Percentiles rank a stretch among this genome's conserved stretches.
Evolutionary conservation across 169 alveolate genomes (phyloP).

Genomic region (Plasmodium sp.): DNA sequence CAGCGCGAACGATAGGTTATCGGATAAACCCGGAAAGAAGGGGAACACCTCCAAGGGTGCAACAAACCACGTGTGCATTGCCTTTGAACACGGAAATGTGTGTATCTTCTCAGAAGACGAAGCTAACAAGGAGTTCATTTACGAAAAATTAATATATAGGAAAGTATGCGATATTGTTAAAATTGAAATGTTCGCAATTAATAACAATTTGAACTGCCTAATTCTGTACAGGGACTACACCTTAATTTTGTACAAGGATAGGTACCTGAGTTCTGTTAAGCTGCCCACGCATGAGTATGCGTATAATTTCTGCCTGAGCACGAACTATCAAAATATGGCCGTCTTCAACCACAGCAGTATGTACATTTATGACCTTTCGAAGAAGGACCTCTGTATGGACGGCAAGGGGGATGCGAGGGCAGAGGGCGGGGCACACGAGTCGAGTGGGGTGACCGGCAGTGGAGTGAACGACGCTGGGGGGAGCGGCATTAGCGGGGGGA

Average conservation of each 20-base stretch:
- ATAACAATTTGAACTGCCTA: constrained; percentile 20
- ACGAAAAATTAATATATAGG: constrained; percentile 65
- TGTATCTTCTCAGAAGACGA: constrained; percentile 64
- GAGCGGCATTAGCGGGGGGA: not conserved
- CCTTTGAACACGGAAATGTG: constrained; percentile 75
- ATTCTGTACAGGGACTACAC: constrained; percentile 62
- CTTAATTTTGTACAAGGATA: constrained; percentile 37
- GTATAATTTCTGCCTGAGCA: constrained; percentile 68
- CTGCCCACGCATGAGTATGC: constrained; percentile 48
- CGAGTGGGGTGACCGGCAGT: not conserved
- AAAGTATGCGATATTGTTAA: constrained; percentile 70
- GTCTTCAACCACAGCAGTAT: constrained; percentile 51
- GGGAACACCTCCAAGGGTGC: not conserved
- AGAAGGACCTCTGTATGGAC: not conserved
- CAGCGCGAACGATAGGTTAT: not conserved
- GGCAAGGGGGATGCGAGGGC: not conserved
- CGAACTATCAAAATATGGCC: constrained; percentile 63
- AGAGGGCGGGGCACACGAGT: not conserved
- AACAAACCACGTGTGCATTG: constrained; percentile 54
- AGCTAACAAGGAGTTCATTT: constrained; percentile 16
- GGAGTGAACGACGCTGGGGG: not conserved
- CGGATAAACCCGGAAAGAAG: not conserved
- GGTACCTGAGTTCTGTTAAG: constrained; percentile 23
- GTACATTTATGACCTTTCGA: constrained; percentile 42
- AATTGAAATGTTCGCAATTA: constrained; percentile 18